Percentiles rank a stretch among this genome's conserved stretches.
Evolutionary conservation across 1,284 basidiomycete species (phyloP).

Genomic region (Mycena citricolor): DNA sequence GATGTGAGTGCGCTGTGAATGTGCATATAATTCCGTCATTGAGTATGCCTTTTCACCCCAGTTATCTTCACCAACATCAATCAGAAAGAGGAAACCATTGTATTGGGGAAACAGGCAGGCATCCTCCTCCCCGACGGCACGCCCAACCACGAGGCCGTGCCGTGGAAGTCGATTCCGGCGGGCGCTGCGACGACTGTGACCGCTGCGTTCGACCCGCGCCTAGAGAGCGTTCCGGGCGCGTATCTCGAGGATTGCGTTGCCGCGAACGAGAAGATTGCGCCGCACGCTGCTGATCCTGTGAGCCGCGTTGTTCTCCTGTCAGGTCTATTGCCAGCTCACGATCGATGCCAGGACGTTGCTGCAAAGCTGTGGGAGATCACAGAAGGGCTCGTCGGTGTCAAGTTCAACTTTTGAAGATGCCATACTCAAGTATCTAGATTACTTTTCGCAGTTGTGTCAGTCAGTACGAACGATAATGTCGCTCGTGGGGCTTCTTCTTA

Average conservation of each 20-base stretch:
- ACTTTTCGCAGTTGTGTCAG: no score
- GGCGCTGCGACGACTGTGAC: constrained; percentile 4
- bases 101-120: background rate
- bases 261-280: constrained; percentile 1
- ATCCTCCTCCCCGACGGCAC: background rate
- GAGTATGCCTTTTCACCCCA: background rate
- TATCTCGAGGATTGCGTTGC: constrained; percentile 1
- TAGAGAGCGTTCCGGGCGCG: constrained; percentile 3
- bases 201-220: constrained; percentile 10
- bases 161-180: constrained; percentile 2
- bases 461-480: no score
- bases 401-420: background rate
- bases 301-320: background rate
- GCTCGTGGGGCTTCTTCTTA: no score
- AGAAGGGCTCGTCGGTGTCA: constrained; percentile 6
- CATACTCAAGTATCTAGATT: no score
- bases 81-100: constrained; percentile 1
- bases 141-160: background rate
- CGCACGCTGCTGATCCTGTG: constrained; percentile 4
- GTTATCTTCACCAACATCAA: constrained; percentile 1
- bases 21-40: background rate
- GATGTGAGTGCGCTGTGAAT: background rate
- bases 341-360: constrained; percentile 5
- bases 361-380: constrained; percentile 6
- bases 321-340: no score